These are phyloP conservation scores for Debaryomyces subglobosus DNA, from an alignment of 1,139 yeast genomes.

Conservation along the genomic window DNA sequence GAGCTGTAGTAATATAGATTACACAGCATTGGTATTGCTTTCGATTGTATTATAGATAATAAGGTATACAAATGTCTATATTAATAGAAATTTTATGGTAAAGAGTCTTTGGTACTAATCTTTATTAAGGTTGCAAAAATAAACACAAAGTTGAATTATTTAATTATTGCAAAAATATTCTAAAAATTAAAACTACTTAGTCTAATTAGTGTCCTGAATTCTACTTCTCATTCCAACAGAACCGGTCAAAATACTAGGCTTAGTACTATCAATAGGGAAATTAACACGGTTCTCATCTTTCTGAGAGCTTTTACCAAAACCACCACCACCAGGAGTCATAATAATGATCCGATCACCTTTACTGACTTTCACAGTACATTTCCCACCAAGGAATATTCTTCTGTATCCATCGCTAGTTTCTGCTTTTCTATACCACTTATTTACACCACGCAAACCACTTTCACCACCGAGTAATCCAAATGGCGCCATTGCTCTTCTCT, in stretches of 20 bases:
- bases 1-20: neutral
- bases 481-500: slow-evolving; percentile 48
- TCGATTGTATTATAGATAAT: neutral
- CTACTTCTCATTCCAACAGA: slow-evolving; percentile 36
- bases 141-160: neutral
- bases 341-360: slow-evolving; percentile 49
- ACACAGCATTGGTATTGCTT: too few relatives aligned
- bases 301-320: slow-evolving; percentile 34
- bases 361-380: slow-evolving; percentile 40
- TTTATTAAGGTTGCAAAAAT: neutral
- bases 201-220: slow-evolving; percentile 6
- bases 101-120: neutral
- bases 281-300: slow-evolving; percentile 15
- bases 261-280: slow-evolving; percentile 29
- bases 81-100: neutral
- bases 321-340: slow-evolving; percentile 55
- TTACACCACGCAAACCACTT: slow-evolving; percentile 43
- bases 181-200: neutral
- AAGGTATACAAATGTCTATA: neutral
- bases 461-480: slow-evolving; percentile 49
- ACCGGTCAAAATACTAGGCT: slow-evolving; percentile 35
- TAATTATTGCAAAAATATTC: neutral
- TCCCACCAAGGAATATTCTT: slow-evolving; percentile 43
- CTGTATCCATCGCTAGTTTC: slow-evolving; percentile 25
- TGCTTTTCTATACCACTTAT: slow-evolving; percentile 37